Base-by-base conservation (phyloP, 2,329 filamentous ascomycete species). In the Verticillium tricorpus region DNA sequence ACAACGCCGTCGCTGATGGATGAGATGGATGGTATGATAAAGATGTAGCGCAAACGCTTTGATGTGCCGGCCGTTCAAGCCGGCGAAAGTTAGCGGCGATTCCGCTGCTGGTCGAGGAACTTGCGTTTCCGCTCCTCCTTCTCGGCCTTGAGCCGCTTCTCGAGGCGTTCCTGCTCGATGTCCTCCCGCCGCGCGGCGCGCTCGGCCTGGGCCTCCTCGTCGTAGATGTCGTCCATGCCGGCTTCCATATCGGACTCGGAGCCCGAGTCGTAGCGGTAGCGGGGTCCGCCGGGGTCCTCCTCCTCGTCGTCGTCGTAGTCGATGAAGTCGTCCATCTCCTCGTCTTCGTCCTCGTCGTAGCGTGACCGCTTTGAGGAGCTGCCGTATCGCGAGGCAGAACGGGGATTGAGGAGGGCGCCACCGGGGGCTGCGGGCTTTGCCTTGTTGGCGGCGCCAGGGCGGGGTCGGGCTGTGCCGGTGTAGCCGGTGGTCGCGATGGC, bases 171-270 rank as follows among this genome's bases (percentile, higher is more conserved):
- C 63, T 89, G 86, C 67, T 85, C 78, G 19, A 83, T 78, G 68
- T 93, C 91, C 71, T 93, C 91, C 56, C 82, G 81, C 55, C 84
- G 84, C 28, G 89, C 91, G 60, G 82, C 79, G 34, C 78, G 74
- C 63, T 88, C 83, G 2, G 90, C 89, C 58, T 77, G 71, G 56
- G 80, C 77, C 72, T 94, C 91, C 72, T 94, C 91, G 39, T 82
- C 78, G 64, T 92, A 89, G 59, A 93, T 85, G 67, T 93, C 90
- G 63, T 88, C 88, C 40, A 89, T 72, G 37, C 89, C 89, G 2
- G 89, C 91, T 72, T 93, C 90, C 89, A 93, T 93, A 68, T 92
- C 90, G 6, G 89, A 91, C 5, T 88, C 90, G 6, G 72, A 85
- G 60, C 89, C 89, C 0, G 86, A 88, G 2, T 79, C 82, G 65